Conservation (phyloP, 2,329 filamentous ascomycete genomes). For the Aspergillus phoenicis region DNA sequence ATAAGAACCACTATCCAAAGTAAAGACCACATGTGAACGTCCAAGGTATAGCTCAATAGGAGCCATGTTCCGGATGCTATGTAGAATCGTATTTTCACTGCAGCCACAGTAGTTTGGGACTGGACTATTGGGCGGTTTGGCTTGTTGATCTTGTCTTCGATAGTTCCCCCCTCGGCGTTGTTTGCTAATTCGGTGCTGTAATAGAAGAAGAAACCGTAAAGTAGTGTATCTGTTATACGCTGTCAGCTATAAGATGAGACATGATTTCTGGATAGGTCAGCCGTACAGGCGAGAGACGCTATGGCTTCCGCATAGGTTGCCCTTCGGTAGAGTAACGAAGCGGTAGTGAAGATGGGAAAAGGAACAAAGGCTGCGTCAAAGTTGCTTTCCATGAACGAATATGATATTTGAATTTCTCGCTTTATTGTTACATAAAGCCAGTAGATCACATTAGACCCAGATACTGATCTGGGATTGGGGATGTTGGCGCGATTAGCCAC, state of each 20-base stretch:
- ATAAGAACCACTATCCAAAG: neutral
- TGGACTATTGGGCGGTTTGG: neutral
- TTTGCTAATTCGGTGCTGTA: neutral
- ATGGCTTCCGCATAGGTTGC: neutral
- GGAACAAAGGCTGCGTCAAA: too few species aligned
- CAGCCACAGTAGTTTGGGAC: neutral
- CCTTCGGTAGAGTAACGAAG: neutral
- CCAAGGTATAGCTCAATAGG: neutral
- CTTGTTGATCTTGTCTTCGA: slow-evolving; percentile 3
- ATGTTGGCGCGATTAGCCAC: too few species aligned
- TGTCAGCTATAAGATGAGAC: neutral
- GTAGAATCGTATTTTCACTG: neutral
- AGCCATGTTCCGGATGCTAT: neutral
- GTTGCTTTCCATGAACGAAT: too few species aligned
- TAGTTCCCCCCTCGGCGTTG: neutral
- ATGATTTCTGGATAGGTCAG: too few species aligned
- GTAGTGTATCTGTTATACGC: neutral
- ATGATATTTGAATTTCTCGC: too few species aligned
- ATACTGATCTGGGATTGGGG: too few species aligned
- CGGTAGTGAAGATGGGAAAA: neutral
- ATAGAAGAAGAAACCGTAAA: neutral
- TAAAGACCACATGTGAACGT: neutral
- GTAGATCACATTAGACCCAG: too few species aligned
- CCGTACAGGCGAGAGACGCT: neutral
- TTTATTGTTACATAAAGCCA: too few species aligned